Conservation (phyloP, 257 asterid genomes). For the Solanum corneliomulleri region DNA sequence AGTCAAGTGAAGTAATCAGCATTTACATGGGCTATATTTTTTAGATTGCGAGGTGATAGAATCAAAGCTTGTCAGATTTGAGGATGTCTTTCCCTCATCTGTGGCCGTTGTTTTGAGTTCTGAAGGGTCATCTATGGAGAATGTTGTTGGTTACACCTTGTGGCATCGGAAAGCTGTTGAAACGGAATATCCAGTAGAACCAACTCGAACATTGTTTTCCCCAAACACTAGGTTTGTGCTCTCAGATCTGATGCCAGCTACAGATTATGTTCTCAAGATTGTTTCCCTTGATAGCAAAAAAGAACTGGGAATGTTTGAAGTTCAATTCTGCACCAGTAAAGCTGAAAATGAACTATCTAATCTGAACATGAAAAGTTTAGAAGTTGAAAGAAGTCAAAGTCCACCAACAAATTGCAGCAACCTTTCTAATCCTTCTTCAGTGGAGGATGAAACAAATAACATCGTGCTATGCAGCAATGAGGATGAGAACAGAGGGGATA, state of each 20-base stretch:
- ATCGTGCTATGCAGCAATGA: constrained; percentile 32
- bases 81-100: constrained; percentile 32
- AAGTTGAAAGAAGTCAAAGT: constrained; percentile 48
- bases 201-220: constrained; percentile 46
- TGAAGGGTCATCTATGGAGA: constrained; percentile 18
- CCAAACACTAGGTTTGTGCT: constrained; percentile 40
- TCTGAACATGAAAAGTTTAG: constrained; percentile 23
- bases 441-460: constrained; percentile 71
- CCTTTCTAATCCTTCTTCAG: constrained; percentile 81
- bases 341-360: constrained; percentile 14
- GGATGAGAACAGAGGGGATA: constrained; percentile 31
- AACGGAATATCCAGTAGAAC: constrained; percentile 39
- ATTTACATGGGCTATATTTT: constrained; percentile 6
- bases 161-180: constrained; percentile 74
- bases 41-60: constrained; percentile 29
- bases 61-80: constrained; percentile 39
- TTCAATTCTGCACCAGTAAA: constrained; percentile 30
- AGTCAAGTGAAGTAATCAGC: background rate
- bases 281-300: constrained; percentile 29
- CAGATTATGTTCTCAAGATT: constrained; percentile 53
- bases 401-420: constrained; percentile 67
- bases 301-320: constrained; percentile 35
- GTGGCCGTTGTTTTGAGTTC: constrained; percentile 12
- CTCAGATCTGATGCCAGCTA: constrained; percentile 42
- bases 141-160: constrained; percentile 17